phyloP scores from a whole-genome alignment of 177 flowering plant genomes.

The Vitis hybrid region DNA sequence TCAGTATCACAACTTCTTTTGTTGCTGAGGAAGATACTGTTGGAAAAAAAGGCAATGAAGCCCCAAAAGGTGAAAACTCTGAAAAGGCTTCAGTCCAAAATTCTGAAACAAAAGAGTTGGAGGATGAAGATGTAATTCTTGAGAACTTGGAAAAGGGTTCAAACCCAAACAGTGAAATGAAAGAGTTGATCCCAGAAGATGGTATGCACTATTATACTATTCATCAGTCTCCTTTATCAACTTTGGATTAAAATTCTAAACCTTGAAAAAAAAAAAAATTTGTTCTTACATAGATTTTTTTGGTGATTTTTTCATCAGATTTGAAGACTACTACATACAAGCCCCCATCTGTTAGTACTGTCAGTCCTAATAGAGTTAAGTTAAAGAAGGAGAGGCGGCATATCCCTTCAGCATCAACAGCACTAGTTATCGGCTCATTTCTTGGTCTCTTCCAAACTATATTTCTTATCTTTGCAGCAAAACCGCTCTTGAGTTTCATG shows the following conservation, averaged over 20 bases:
- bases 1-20: slow-evolving; percentile 45
- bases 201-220: background rate
- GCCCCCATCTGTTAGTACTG: slow-evolving; percentile 1
- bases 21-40: slow-evolving; percentile 47
- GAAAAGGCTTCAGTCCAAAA: slow-evolving; percentile 7
- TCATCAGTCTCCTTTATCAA: too few species aligned
- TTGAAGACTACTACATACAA: slow-evolving; percentile 8
- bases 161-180: slow-evolving; percentile 5
- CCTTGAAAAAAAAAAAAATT: slow-evolving; percentile 7
- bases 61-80: slow-evolving; percentile 2
- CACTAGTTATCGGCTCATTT: slow-evolving; percentile 44
- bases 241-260: too few species aligned
- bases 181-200: slow-evolving; percentile 15
- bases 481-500: slow-evolving; percentile 46
- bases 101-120: slow-evolving; percentile 6
- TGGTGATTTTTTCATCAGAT: slow-evolving; percentile 17
- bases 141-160: slow-evolving; percentile 8
- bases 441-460: slow-evolving; percentile 59
- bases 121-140: background rate
- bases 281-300: background rate
- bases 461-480: slow-evolving; percentile 51
- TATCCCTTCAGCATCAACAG: slow-evolving; percentile 68
- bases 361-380: slow-evolving; percentile 6
- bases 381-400: slow-evolving; percentile 19
- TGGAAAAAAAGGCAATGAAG: slow-evolving; percentile 7